Percentiles rank a stretch among this genome's conserved stretches.
These are phyloP conservation scores for Favolaschia claudopus DNA, from an alignment of 768 basidiomycete genomes.

Conservation along the genomic window DNA sequence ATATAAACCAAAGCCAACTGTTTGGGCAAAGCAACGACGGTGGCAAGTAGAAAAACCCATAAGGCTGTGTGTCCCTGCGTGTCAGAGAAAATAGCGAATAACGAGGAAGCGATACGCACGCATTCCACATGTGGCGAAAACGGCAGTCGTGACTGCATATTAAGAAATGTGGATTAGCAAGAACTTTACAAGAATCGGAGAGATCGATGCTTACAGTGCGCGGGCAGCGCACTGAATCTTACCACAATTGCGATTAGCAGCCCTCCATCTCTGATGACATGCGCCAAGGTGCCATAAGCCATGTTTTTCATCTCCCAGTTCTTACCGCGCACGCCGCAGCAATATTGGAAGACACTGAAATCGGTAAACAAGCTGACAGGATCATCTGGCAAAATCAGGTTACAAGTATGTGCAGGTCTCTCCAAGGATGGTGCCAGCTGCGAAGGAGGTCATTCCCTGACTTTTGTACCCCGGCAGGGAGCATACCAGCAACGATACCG, in stretches of 20 bases:
- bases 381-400: not conserved
- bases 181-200: no score
- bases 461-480: no score
- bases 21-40: slow-evolving; percentile 50
- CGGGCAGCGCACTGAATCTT: slow-evolving; percentile 43
- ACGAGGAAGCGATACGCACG: no score
- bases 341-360: slow-evolving; percentile 45
- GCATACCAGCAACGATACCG: slow-evolving; percentile 43
- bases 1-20: slow-evolving; percentile 55
- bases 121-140: slow-evolving; percentile 53
- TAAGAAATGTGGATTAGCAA: not conserved
- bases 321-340: slow-evolving; percentile 42
- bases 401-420: slow-evolving; percentile 46
- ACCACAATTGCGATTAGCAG: slow-evolving; percentile 43
- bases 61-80: no score
- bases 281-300: slow-evolving; percentile 48
- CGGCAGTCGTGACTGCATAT: slow-evolving; percentile 42
- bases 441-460: not conserved
- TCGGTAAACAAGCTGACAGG: not conserved
- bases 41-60: slow-evolving; percentile 46
- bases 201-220: slow-evolving; percentile 35
- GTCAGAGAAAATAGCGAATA: no score
- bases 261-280: slow-evolving; percentile 50
- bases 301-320: slow-evolving; percentile 42
- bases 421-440: slow-evolving; percentile 43